These are phyloP conservation scores for Penicillium thymicola DNA, from an alignment of 2,329 filamentous ascomycete genomes.

Conservation along the genomic window DNA sequence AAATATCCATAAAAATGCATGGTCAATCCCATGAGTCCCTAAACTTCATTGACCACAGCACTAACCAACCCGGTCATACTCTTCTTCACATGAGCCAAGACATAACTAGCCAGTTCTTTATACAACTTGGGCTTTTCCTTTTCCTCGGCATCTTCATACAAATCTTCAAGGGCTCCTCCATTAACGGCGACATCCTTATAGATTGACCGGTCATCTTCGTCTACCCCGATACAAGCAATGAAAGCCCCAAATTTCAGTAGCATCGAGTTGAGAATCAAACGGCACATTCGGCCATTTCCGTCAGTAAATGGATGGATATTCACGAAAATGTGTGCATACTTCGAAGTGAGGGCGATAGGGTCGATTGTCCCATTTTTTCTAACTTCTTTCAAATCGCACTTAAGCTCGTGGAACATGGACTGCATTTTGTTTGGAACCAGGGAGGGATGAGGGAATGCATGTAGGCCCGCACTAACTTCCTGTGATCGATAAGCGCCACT, in stretches of 20 bases:
- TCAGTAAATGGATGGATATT: constrained; percentile 8
- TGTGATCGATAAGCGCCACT: constrained; percentile 2
- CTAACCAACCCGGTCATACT: neutral
- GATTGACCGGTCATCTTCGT: neutral
- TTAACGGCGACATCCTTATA: neutral
- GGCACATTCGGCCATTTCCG: neutral
- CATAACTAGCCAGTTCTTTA: neutral
- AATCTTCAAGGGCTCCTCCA: neutral
- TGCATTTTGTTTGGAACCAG: constrained; percentile 5
- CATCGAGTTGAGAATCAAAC: neutral
- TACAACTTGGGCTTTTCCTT: neutral
- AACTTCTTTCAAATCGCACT: constrained; percentile 1
- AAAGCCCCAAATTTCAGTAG: neutral
- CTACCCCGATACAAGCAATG: neutral
- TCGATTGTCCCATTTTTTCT: neutral
- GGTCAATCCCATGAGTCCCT: neutral
- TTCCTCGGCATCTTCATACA: neutral
- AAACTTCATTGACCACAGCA: neutral
- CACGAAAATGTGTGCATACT: constrained; percentile 5
- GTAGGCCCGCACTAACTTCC: neutral
- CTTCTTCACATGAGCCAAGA: neutral
- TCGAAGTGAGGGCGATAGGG: constrained; percentile 2
- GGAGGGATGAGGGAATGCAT: neutral
- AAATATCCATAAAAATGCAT: neutral
- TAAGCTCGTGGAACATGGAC: constrained; percentile 5